Percentiles rank a stretch among this genome's conserved stretches.
phyloP scores from a whole-genome alignment of 345 rosid genomes.

The Citrus inodora region DNA sequence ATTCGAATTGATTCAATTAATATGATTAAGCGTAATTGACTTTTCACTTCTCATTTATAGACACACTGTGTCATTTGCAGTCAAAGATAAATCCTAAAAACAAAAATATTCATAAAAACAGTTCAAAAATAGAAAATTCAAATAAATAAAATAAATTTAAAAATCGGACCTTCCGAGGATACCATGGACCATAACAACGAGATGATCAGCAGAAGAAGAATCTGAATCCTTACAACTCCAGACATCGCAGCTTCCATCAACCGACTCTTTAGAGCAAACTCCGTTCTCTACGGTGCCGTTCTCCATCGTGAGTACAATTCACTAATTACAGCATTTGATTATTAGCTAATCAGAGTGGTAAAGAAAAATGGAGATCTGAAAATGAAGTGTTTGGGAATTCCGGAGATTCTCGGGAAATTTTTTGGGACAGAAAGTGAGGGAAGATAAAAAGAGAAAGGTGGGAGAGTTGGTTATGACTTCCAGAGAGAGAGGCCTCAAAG shows the following conservation, averaged over 20 bases:
- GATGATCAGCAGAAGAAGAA: conserved; percentile 81
- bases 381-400: background rate
- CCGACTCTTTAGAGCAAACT: conserved; percentile 63
- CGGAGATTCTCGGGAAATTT: conserved; percentile 8
- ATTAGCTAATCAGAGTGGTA: too few species aligned
- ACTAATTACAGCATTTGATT: conserved; percentile 9
- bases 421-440: conserved; percentile 2
- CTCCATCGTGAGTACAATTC: conserved; percentile 17
- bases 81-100: background rate
- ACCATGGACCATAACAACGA: conserved; percentile 94
- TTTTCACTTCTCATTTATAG: background rate
- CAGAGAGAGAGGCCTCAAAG: background rate
- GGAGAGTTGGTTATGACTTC: background rate
- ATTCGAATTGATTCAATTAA: background rate
- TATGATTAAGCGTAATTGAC: background rate
- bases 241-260: conserved; percentile 63
- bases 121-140: background rate
- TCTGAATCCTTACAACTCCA: conserved; percentile 65
- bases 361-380: background rate
- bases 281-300: conserved; percentile 31
- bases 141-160: background rate
- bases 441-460: background rate
- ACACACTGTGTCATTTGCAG: background rate
- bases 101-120: background rate
- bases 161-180: conserved; percentile 79